Evolutionary conservation across 306 rosid genomes (phyloP).

Genomic region (Purshia tridentata): DNA sequence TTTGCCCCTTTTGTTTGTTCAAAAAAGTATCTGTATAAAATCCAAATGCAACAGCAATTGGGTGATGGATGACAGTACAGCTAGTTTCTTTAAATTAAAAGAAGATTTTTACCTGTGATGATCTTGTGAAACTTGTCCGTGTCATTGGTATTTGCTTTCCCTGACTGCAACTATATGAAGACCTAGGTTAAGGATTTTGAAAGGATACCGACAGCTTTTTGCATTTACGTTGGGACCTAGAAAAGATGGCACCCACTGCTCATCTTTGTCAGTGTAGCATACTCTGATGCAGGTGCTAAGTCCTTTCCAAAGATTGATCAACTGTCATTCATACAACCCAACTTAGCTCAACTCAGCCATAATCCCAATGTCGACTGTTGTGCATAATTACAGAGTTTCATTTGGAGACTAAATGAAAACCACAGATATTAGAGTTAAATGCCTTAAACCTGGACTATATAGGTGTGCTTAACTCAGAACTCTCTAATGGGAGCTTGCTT

Average conservation of each 20-base stretch:
- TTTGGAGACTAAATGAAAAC: too few species aligned
- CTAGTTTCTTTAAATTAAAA: background rate
- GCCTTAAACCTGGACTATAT: background rate
- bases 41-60: constrained; percentile 34
- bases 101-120: background rate
- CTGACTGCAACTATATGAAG: background rate
- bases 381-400: too few species aligned
- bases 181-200: background rate
- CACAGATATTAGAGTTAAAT: background rate
- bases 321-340: too few species aligned
- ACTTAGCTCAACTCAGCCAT: too few species aligned
- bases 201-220: background rate
- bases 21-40: constrained; percentile 28
- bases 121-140: background rate
- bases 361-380: background rate
- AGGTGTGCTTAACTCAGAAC: background rate
- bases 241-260: background rate
- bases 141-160: background rate
- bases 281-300: background rate
- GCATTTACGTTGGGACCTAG: background rate
- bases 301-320: too few species aligned
- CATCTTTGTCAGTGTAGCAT: background rate
- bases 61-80: constrained; percentile 16
- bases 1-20: constrained; percentile 13
- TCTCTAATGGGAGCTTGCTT: background rate